Evolutionary conservation across 2,329 filamentous ascomycete genomes (phyloP).

Genomic region (Chaetomiaceae sp.): DNA sequence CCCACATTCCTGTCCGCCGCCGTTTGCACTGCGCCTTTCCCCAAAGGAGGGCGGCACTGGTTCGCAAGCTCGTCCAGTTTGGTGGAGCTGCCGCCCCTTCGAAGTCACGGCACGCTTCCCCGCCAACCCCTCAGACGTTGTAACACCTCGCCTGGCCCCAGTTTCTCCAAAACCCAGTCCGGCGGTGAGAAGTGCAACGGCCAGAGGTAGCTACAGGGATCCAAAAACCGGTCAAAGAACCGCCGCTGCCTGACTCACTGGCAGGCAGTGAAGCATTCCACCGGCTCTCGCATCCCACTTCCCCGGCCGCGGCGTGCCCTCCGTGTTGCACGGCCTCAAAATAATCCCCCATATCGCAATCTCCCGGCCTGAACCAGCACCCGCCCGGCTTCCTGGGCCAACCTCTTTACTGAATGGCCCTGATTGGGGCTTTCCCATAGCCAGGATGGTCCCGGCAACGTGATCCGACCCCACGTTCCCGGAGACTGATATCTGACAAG

Average conservation of each 20-base stretch:
- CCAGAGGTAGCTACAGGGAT: not conserved
- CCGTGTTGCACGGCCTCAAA: constrained; percentile 1
- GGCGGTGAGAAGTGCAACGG: constrained; percentile 6
- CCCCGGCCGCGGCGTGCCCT: not conserved
- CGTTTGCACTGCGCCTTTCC: not conserved
- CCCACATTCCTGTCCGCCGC: too few relatives aligned
- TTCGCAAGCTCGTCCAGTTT: constrained; percentile 2
- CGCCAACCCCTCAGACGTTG: constrained; percentile 1
- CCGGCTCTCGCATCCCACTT: not conserved
- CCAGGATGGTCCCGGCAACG: not conserved
- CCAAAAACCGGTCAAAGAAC: not conserved
- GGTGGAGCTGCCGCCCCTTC: constrained; percentile 1
- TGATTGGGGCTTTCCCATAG: constrained; percentile 1
- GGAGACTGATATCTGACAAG: not conserved
- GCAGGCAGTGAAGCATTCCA: not conserved
- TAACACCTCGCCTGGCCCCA: not conserved
- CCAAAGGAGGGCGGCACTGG: not conserved
- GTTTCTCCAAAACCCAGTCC: not conserved
- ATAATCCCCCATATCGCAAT: not conserved
- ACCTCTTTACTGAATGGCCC: not conserved
- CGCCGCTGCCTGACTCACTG: not conserved
- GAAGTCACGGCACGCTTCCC: constrained; percentile 6
- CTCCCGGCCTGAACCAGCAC: not conserved
- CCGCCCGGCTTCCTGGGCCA: not conserved
- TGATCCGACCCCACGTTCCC: not conserved